Evolutionary conservation across 495 filamentous ascomycete genomes (phyloP).

Genomic region (Neurospora sp.): DNA sequence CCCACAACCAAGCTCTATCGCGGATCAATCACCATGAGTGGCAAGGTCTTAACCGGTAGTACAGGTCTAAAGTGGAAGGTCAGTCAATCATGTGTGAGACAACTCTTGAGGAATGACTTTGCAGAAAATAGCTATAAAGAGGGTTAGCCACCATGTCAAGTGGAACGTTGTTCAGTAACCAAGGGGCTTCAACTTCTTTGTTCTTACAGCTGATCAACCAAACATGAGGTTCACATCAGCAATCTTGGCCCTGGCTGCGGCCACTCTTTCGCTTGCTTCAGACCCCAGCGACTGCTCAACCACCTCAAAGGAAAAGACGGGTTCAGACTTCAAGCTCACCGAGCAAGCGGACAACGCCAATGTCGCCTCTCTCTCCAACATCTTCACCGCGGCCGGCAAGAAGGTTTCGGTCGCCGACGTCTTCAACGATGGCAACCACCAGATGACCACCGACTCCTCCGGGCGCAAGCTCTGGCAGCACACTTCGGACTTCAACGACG

Average conservation of each 20-base stretch:
- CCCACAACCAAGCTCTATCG: neutral
- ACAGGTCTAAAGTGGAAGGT: neutral
- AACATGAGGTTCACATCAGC: neutral
- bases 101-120: neutral
- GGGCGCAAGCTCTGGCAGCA: constrained; percentile 17
- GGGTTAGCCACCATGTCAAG: neutral
- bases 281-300: constrained; percentile 7
- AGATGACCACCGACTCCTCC: constrained; percentile 13
- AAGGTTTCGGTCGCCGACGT: constrained; percentile 24
- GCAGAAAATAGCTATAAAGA: neutral
- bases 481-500: constrained; percentile 24
- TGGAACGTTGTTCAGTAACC: neutral
- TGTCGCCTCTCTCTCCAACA: constrained; percentile 11
- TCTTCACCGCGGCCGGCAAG: constrained; percentile 8
- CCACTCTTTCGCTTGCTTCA: neutral
- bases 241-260: neutral
- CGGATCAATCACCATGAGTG: neutral
- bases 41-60: neutral
- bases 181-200: neutral
- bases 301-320: neutral
- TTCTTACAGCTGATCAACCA: neutral
- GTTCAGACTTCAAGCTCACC: constrained; percentile 6
- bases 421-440: constrained; percentile 28
- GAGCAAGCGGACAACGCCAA: constrained; percentile 14
- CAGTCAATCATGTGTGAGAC: neutral